phyloP scores from a whole-genome alignment of 148 eudicot species.

The Salicornia ramosissima region DNA sequence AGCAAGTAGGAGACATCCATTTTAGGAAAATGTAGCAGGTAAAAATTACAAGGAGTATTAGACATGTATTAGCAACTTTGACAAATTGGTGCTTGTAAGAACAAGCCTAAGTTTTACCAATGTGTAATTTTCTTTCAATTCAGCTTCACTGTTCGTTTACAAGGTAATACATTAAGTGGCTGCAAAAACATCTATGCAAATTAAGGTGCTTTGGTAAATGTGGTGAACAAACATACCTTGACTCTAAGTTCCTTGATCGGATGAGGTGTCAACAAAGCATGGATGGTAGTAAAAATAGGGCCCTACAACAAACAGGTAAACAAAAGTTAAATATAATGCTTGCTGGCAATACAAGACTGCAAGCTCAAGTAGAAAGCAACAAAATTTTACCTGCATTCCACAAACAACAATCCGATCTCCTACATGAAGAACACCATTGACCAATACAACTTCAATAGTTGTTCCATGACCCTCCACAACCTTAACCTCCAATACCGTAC shows the following conservation, averaged over 20 bases:
- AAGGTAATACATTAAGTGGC: no score
- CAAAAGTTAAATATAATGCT: not conserved
- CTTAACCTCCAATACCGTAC: constrained; percentile 92
- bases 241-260: constrained; percentile 96
- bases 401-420: constrained; percentile 85
- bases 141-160: no score
- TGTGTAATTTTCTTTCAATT: no score
- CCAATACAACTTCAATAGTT: constrained; percentile 81
- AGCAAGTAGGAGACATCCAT: no score
- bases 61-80: no score
- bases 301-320: constrained; percentile 38
- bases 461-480: constrained; percentile 99
- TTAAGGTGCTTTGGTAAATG: no score
- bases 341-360: not conserved
- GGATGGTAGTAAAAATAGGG: no score
- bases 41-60: no score
- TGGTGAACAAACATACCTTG: constrained; percentile 53
- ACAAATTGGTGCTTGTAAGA: no score
- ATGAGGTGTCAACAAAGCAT: constrained; percentile 90
- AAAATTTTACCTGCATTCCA: constrained; percentile 68
- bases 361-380: not conserved
- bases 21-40: no score
- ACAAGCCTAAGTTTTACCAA: no score
- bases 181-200: no score
- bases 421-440: constrained; percentile 89